Conservation (phyloP, 371 early-diverging fungal genomes). For the Mortierella sp. region DNA sequence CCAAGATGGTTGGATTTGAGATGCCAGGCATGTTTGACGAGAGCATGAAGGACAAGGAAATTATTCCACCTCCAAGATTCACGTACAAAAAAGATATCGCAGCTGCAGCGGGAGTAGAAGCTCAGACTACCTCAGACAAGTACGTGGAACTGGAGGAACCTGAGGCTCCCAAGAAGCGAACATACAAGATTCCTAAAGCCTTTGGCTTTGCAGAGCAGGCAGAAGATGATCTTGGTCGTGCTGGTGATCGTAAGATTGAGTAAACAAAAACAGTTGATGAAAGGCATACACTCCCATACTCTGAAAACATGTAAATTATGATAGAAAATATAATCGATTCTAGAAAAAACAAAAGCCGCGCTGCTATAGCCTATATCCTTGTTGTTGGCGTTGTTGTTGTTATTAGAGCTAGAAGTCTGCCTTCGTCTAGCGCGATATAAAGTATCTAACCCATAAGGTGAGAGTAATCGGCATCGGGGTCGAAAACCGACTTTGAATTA, state of each 20-base stretch:
- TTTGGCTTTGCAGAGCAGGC: conserved; percentile 55
- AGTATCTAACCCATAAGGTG: conserved; percentile 32
- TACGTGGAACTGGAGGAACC: conserved; percentile 35
- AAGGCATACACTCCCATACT: neutral
- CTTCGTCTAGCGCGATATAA: neutral
- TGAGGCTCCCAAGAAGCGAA: conserved; percentile 49
- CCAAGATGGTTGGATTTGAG: conserved; percentile 55
- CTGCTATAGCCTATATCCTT: neutral
- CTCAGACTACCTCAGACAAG: conserved; percentile 12
- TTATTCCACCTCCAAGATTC: conserved; percentile 31
- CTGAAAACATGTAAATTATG: conserved; percentile 6
- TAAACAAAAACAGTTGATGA: conserved; percentile 12
- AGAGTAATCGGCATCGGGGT: conserved; percentile 33
- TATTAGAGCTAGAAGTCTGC: neutral
- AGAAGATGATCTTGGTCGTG: conserved; percentile 43
- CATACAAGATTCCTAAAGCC: conserved; percentile 52
- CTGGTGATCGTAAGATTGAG: conserved; percentile 51
- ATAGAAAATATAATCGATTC: neutral
- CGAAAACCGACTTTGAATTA: conserved; percentile 36
- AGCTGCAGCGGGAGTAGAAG: conserved; percentile 3
- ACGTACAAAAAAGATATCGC: conserved; percentile 21
- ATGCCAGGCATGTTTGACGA: conserved; percentile 47
- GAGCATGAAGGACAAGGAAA: conserved; percentile 21
- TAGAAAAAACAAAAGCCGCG: neutral
- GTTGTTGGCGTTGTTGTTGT: neutral